These are phyloP conservation scores for Thielaviopsis populi DNA, from an alignment of 2,329 filamentous ascomycete species.

Conservation along the genomic window DNA sequence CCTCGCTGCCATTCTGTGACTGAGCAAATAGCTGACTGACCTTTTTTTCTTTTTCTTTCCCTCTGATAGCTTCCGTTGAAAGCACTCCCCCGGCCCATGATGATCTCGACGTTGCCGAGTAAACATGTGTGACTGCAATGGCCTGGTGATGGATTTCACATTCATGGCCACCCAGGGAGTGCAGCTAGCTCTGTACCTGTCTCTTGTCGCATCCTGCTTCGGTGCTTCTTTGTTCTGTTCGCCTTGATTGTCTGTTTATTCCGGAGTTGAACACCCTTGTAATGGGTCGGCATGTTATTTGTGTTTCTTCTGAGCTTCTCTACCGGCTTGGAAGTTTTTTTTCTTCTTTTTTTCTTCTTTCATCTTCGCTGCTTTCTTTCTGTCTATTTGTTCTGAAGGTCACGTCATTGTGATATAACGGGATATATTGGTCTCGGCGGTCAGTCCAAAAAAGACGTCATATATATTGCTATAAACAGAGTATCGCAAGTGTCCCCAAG, in stretches of 20 bases:
- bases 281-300: constrained; percentile 1
- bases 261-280: constrained; percentile 10
- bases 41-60: no score
- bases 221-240: background rate
- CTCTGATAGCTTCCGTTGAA: constrained; percentile 37
- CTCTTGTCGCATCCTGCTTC: background rate
- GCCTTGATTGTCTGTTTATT: constrained; percentile 8
- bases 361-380: background rate
- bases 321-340: background rate
- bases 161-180: background rate
- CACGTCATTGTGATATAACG: no score
- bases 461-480: no score
- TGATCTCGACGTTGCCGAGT: constrained; percentile 90
- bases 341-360: constrained; percentile 1
- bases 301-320: background rate
- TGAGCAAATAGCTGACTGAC: background rate
- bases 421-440: no score
- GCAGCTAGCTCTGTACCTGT: background rate
- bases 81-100: constrained; percentile 75
- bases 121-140: constrained; percentile 19
- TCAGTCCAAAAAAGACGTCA: no score
- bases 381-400: no score
- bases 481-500: background rate
- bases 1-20: background rate
- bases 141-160: background rate